Evolutionary conservation across 176 grass and related monocot genomes (phyloP), one percentile per base, ranked within the genome.

Genomic region (Paspalum notatum): DNA sequence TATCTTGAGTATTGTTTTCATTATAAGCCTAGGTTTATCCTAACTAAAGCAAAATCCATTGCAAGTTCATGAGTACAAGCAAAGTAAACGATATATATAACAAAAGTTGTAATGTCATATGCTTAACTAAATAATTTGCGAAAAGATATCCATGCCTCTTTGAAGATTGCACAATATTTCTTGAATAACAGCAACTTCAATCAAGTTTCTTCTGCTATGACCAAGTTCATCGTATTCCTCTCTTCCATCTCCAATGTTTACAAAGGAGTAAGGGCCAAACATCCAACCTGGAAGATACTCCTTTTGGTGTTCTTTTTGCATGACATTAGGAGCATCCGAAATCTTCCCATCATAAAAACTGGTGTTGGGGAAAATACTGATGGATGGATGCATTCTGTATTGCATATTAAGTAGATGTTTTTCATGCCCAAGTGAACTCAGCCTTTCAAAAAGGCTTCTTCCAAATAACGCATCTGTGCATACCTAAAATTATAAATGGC

Each of bases 301-400:
- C 37, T 67, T 71, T 14, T 48, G 9, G 49, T 97, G 74, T 49
- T 80, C 86, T 72, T 89, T 81, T 50, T 91, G 50, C 44, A 69
- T 76, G 74, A 97, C 91, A 80, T 78, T 89, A 80, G 91, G 91
- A 27, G 83, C 94, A 87, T 97, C 81, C 12, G 72, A 75, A 70
- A 97, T 81, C 82, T 89, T 89, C 46, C 83, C 81, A 9, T 87
- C 76, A 74, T 97, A 97, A 66, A 97, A 97, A 48, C 73, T 89
- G 25, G 17, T 57, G 83, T 91, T 93, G 17, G 94, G 94, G 77
- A 97, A 97, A 6, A 89, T 73, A 71, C 94, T 97, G 62, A 97
- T 93, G 13, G 52, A 87, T 38, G 94, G 94, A 63, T 97, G 94
- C 94, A 97, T 97, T 72, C 94, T 87, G 67, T 93, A 97, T 67